Conservation (phyloP, 768 basidiomycete species). For the Pisolithus marmoratus region DNA sequence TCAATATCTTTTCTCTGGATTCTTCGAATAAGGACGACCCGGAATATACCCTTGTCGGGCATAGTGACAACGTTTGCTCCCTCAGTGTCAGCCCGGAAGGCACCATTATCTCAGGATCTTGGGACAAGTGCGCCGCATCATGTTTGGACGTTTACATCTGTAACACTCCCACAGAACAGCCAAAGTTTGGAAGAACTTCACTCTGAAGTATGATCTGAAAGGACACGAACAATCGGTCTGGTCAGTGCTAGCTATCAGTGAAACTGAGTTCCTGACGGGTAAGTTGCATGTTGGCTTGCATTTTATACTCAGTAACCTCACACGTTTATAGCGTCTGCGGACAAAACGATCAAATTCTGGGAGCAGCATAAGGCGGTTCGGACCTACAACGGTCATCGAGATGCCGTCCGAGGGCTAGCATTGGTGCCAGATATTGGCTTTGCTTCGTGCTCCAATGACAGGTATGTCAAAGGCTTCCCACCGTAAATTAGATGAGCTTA, state of each 20-base stretch:
- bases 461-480: conserved; percentile 37
- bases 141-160: background rate
- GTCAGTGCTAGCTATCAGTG: conserved; percentile 80
- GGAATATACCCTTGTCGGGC: conserved; percentile 78
- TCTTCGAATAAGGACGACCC: conserved; percentile 60
- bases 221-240: conserved; percentile 92
- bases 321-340: conserved; percentile 69
- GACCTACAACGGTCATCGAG: conserved; percentile 82
- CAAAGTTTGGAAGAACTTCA: conserved; percentile 86
- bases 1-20: conserved; percentile 76
- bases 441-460: conserved; percentile 94
- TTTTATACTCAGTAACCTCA: conserved; percentile 5
- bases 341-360: conserved; percentile 92
- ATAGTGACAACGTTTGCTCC: conserved; percentile 86
- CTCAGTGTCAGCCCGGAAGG: conserved; percentile 67
- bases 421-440: conserved; percentile 84
- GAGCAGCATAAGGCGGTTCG: conserved; percentile 64
- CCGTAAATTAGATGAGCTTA: conserved; percentile 1
- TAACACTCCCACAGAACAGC: conserved; percentile 59
- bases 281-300: conserved; percentile 9
- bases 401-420: conserved; percentile 84
- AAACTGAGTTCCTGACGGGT: conserved; percentile 81
- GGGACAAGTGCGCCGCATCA: conserved; percentile 74
- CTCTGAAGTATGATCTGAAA: conserved; percentile 64
- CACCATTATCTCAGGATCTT: conserved; percentile 87